A percentile compares a stretch with the other conserved stretches of the same genome.
Conservation (phyloP, 768 basidiomycete genomes). For the Naganishia antarctica region DNA sequence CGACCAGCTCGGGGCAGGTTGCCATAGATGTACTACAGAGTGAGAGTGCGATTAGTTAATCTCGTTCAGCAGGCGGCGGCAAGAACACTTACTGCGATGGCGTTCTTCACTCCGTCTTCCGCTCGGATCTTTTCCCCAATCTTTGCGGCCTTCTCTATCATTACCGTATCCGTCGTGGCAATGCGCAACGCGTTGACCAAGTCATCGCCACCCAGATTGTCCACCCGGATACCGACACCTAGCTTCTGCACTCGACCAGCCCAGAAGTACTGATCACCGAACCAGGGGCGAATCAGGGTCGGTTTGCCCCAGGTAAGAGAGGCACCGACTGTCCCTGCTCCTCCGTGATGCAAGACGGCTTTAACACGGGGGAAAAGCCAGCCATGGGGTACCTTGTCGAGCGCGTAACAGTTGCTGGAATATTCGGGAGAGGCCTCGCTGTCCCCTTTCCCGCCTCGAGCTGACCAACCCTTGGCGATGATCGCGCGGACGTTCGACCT, state of each 20-base stretch:
- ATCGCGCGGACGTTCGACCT: conserved; percentile 64
- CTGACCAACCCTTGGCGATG: conserved; percentile 65
- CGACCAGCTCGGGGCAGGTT: conserved; percentile 24
- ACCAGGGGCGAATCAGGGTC: conserved; percentile 67
- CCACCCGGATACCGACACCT: conserved; percentile 58
- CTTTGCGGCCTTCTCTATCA: conserved; percentile 61
- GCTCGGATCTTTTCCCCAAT: conserved; percentile 54
- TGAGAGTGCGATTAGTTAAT: too few species aligned
- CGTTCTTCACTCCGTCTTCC: conserved; percentile 32
- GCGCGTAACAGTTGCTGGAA: conserved; percentile 46
- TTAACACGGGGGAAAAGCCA: conserved; percentile 54
- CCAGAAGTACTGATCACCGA: conserved; percentile 52
- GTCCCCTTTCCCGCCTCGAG: conserved; percentile 52
- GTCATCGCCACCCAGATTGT: conserved; percentile 54
- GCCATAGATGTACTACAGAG: conserved; percentile 23
- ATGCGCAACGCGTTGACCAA: conserved; percentile 57
- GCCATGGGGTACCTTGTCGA: conserved; percentile 66
- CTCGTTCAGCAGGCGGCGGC: too few species aligned
- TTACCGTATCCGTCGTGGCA: conserved; percentile 58
- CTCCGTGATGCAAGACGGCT: conserved; percentile 65
- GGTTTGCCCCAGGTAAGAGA: conserved; percentile 62
- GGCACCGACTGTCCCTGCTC: conserved; percentile 67
- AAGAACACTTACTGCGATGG: conserved; percentile 21
- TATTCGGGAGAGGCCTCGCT: conserved; percentile 54
- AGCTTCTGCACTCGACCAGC: conserved; percentile 61